Base-by-base conservation (phyloP, 495 filamentous ascomycete species). In the Darksidea phi region DNA sequence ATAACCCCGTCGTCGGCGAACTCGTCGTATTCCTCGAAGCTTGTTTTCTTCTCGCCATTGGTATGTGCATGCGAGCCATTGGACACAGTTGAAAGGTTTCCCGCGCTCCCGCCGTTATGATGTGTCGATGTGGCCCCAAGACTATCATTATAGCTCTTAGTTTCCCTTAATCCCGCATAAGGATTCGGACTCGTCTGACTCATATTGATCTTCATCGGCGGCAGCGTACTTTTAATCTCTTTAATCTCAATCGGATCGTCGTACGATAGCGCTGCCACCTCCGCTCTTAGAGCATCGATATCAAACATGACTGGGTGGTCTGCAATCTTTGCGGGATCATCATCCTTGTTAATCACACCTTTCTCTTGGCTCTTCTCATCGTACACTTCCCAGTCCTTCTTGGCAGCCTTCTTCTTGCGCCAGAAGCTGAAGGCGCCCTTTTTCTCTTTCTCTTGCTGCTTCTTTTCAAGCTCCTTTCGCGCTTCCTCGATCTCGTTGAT, bases 401-500 rank as follows among this genome's bases (percentile, higher is more conserved):
- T 93, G 70, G 89, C 80, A 6, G 79, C 81, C 52, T 82, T 72
- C 67, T 86, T 86, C 72, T 91, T 93, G 52, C 85, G 89, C 61
- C 86, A 95, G 55, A 95, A 84, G 11, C 84, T 84, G 66, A 95
- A 97, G 15, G 41, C 41, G 17, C 79, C 77, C 55, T 83, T 86
- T 75, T 90, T 88, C 63, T 85, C 80, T 25, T 83, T 86, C 75
- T 90, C 88, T 63, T 85, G 80, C 24, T 81, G 80, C 60, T 86
- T 82, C 63, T 82, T 82, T 70, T 95, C 90, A 7, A 94, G 79
- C 66, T 91, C 87, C 64, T 88, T 92, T 18, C 94, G 82, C 11
- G 93, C 95, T 70, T 95, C 91, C 64, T 99, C 94, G 36, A 99
- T 93, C 73, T 99, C 94, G 63, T 86, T 89, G 70, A 99, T 96